phyloP scores from a whole-genome alignment of 2,329 filamentous ascomycete genomes.

The Huntiella savannae region DNA sequence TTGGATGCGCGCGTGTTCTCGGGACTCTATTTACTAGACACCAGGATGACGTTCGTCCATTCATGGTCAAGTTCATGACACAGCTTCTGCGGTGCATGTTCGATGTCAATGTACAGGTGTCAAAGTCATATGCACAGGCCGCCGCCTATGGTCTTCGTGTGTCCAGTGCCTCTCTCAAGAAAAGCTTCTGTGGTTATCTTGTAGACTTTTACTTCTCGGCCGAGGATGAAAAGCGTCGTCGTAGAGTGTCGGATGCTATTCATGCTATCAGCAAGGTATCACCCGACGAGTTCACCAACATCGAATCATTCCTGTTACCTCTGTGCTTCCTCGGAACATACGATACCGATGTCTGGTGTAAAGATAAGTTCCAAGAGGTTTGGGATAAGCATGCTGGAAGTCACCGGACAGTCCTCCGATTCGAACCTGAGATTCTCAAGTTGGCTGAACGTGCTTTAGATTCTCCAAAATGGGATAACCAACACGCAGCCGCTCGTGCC shows the following conservation, averaged over 20 bases:
- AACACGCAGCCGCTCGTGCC: slow-evolving; percentile 69
- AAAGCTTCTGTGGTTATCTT: slow-evolving; percentile 31
- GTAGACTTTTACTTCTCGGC: slow-evolving; percentile 61
- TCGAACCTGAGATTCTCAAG: slow-evolving; percentile 61
- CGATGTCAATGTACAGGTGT: slow-evolving; percentile 87
- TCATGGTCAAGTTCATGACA: slow-evolving; percentile 58
- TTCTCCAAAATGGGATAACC: slow-evolving; percentile 73
- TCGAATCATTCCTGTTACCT: slow-evolving; percentile 59
- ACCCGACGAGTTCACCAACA: slow-evolving; percentile 65
- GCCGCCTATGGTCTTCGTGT: slow-evolving; percentile 65
- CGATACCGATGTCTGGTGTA: slow-evolving; percentile 63
- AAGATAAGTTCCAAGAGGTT: slow-evolving; percentile 61
- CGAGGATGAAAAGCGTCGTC: slow-evolving; percentile 56
- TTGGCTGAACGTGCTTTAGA: slow-evolving; percentile 52
- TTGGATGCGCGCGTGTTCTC: slow-evolving; percentile 72
- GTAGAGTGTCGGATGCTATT: slow-evolving; percentile 67
- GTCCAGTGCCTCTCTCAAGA: slow-evolving; percentile 28
- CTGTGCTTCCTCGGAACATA: slow-evolving; percentile 79
- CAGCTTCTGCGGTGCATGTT: slow-evolving; percentile 64
- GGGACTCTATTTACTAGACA: slow-evolving; percentile 71
- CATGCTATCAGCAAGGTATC: slow-evolving; percentile 70
- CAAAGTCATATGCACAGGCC: slow-evolving; percentile 68
- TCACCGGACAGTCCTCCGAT: slow-evolving; percentile 60
- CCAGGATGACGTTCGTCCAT: slow-evolving; percentile 51
- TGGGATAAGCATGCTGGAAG: slow-evolving; percentile 88